Base-by-base conservation (phyloP, 345 rosid genomes). In the Lumnitzera racemosa region DNA sequence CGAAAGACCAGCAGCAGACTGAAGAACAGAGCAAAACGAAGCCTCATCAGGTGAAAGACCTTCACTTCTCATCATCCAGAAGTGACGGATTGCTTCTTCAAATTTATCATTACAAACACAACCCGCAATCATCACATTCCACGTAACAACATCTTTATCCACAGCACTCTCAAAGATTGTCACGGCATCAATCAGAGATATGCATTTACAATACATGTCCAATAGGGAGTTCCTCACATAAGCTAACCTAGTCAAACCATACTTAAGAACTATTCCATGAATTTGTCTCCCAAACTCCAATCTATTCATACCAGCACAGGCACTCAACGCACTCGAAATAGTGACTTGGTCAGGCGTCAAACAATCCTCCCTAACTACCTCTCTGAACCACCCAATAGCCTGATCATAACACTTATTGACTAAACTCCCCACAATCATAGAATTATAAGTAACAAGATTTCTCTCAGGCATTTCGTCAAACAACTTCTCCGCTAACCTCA, bases 381-480 rank as follows among this genome's bases (percentile, higher is more conserved):
- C 73, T 57, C 56, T 48, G 57, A 80, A 70, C 12, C 49, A 47
- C 16, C 29, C 55, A 60, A 71, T 15, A 0, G 78, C 73, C 53
- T 6, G 47, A 24, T 54, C 56, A 2, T 67, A 69, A 27, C 55
- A 51, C 56, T 46, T 47, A 51, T 73, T 76, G 10, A 62, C 70
- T 52, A 70, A 64, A 57, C 43, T 74, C 36, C 80, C 83, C 61
- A 76, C 76, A 48, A 75, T 70, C 73, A 75, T 65, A 15, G 83
- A 67, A 57, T 71, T 79, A 78, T 80, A 79, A 20, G 78, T 67
- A 59, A 76, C 79, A 49, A 76, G 74, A 53, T 74, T 76, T 55
- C 74, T 74, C 9, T 67, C 56, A 24, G 85, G 73, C 76, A 76
- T 74, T 67, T 73, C 70, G 46, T 59, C 85, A 41, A 83, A 80